Base-by-base conservation (phyloP, 768 basidiomycete species). In the Melanogaster broomeanus region DNA sequence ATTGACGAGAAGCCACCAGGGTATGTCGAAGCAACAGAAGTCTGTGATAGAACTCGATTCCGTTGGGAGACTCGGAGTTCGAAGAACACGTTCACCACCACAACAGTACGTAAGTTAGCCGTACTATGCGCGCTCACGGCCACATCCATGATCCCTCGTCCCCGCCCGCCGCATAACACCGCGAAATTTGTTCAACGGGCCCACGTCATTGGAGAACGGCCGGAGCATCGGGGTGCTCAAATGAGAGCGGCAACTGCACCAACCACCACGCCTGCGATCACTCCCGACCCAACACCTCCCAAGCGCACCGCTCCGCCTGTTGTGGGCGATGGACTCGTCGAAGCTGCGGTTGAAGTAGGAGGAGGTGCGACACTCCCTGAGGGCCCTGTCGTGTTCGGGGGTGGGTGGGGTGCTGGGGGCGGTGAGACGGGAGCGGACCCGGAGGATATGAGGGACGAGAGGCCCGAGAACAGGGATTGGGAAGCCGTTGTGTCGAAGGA, bases 371-470 rank as follows among this genome's bases (percentile, higher is more conserved):
- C 8, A 34, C 15, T 27, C 16, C 18, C n/a, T 18, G 3, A 16
- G n/a, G 21, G 13, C 8, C 21, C 19, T 5, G 13, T 11, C 2
- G 24, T 3, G 31, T 2, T 10, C 7, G 3, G 47, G 13, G 2
- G 42, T 28, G 10, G 25, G 42, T 6, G 39, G 22, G 2, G 47
- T 12, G 25, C 22, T 24, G 51, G 41, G 15, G n/a, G 43, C 6
- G 67, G 58, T 16, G 13, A 39, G 37, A 65, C 1, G 6, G 47
- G 47, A 25, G 50, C 61, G 18, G 66, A 65, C 19, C 63, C 55
- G 22, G 67, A 62, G 30, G 67, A 65, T 39, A 64, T 55, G 51
- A 67, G 53, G 2, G 62, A 67, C 31, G 66, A 64, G 34, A 58
- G 49, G 7, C 51, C 57, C 10, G 65, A 56, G 33, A 63, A 19